Evolutionary conservation across 2,329 filamentous ascomycete species (phyloP), one percentile per base, ranked within the genome.

Genomic region (Fusarium sp.): DNA sequence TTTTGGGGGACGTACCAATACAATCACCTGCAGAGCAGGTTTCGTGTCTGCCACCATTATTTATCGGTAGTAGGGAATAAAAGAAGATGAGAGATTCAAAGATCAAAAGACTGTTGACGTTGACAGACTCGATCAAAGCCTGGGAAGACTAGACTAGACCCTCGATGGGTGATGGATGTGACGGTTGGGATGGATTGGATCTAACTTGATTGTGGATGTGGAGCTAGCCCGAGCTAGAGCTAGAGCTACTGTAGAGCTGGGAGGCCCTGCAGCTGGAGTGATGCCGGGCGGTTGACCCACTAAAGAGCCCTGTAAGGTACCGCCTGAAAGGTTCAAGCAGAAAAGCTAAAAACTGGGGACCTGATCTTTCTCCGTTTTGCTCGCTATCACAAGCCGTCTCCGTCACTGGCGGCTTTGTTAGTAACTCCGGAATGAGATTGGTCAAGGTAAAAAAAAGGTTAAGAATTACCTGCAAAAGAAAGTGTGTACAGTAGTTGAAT

Each of bases 21-120:
- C 85, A 81, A 93, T 92, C 48, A 94, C 89, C 81, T 94, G 91
- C 81, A 94, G 81, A 42, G 88, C 87, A 78, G 88, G 85, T 60
- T 77, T 69, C 53, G 70, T 61, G 47, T 74, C 74, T 49, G 67
- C 70, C 75, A 73, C 75, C 61, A 74, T 76, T 51, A 52, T 51
- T 57, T 55, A 22, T 30, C 7, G 30, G 25, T 44, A 51, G 53
- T 34, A 47, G 25, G 30, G n/a, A 54, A 49, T 13, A 61, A 32
- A 29, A 53, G n/a, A 42, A 60, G 45, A 37, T 37, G 34, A 41
- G 32, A 65, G 10, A 47, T 18, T 30, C 45, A 59, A 40, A 40
- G 18, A 42, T 51, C 47, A 22, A 41, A 24, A 61, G 42, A 64
- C 32, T 49, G 53, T 49, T 52, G 45, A 63, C 41, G 61, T 51